Conservation (phyloP, 768 basidiomycete genomes). For the Sistotremastrum niveocremeum region DNA sequence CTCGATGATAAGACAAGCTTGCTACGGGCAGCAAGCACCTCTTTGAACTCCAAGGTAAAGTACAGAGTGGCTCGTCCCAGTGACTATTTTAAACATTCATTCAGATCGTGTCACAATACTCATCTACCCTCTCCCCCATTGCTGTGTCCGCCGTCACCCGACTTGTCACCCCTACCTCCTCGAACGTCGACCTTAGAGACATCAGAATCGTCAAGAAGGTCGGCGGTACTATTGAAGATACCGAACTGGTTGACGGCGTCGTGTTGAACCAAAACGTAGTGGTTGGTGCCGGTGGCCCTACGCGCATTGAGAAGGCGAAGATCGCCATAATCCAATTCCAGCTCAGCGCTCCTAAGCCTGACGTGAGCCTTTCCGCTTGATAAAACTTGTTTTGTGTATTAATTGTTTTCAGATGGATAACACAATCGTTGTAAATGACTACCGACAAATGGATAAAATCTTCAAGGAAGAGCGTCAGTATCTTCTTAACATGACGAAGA, state of each 20-base stretch:
- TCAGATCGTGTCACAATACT: conserved; percentile 98
- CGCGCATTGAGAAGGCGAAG: conserved; percentile 94
- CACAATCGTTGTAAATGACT: conserved; percentile 97
- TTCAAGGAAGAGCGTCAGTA: conserved; percentile 98
- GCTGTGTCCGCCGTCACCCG: conserved; percentile 94
- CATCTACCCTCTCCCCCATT: conserved; percentile 94
- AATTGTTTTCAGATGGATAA: conserved; percentile 79
- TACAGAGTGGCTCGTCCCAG: neutral
- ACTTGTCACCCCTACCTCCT: conserved; percentile 75
- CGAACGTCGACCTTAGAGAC: conserved; percentile 93
- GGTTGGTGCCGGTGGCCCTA: conserved; percentile 80
- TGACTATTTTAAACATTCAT: neutral
- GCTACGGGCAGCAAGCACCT: conserved; percentile 87
- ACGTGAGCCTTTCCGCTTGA: conserved; percentile 39
- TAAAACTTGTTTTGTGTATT: conserved; percentile 5
- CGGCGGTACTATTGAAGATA: conserved; percentile 98
- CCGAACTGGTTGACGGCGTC: conserved; percentile 90
- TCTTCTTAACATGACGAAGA: conserved; percentile 94
- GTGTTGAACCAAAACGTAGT: conserved; percentile 96
- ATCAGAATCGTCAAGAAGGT: conserved; percentile 96
- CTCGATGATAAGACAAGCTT: conserved; percentile 75
- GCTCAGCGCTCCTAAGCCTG: conserved; percentile 92
- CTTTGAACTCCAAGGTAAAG: conserved; percentile 85
- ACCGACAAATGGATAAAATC: conserved; percentile 99
- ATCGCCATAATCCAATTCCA: conserved; percentile 99